Evolutionary conservation across 2,329 filamentous ascomycete genomes (phyloP).

Genomic region (Laburnicola sp.): DNA sequence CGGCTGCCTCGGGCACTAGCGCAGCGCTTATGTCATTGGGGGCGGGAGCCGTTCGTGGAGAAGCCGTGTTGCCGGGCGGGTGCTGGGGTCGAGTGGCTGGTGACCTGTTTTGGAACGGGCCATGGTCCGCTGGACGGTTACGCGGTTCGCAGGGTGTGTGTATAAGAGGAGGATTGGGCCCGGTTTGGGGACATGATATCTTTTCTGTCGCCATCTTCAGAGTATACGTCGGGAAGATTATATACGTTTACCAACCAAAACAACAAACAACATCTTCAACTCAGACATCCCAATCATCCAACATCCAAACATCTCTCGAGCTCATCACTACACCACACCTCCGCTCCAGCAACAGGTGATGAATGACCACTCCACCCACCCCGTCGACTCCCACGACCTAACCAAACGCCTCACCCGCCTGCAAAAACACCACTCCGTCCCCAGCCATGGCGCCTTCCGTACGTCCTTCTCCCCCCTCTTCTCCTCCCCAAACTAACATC

Average conservation of each 20-base stretch:
- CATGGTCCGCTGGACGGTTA: no score
- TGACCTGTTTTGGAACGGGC: background rate
- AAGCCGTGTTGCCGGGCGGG: conserved; percentile 1
- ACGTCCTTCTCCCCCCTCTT: conserved; percentile 1
- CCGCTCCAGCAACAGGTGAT: conserved; percentile 23
- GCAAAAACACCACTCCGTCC: conserved; percentile 13
- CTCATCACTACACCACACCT: background rate
- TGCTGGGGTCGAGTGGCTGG: background rate
- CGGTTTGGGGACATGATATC: no score
- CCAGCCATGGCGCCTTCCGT: conserved; percentile 18
- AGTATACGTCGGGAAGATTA: no score
- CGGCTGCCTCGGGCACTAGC: background rate
- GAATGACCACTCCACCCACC: conserved; percentile 29
- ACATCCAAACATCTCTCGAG: background rate
- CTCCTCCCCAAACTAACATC: background rate
- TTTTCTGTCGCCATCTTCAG: no score
- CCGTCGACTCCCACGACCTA: conserved; percentile 32
- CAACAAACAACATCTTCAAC: no score
- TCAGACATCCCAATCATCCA: no score
- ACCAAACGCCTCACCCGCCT: conserved; percentile 25
- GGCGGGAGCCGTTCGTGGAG: background rate
- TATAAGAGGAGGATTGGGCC: no score
- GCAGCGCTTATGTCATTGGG: conserved; percentile 1
- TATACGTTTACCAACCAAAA: no score
- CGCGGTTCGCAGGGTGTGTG: no score